Conservation (phyloP, 495 filamentous ascomycete species). For the Thozetella sp. region DNA sequence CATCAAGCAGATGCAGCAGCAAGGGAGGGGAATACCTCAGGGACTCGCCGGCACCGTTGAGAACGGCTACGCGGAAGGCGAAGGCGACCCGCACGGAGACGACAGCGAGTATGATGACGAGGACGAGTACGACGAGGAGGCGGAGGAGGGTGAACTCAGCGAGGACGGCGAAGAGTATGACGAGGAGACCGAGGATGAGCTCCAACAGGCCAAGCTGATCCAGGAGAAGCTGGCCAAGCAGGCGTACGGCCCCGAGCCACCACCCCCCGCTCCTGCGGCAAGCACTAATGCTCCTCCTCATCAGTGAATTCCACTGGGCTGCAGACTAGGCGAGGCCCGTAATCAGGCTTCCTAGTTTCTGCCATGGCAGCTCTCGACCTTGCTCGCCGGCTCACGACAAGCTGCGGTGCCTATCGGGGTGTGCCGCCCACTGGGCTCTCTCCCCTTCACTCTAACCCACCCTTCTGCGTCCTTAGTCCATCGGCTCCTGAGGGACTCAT, state of each 20-base stretch:
- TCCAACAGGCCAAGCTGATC: slow-evolving; percentile 26
- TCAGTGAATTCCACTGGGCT: neutral
- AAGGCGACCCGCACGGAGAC: slow-evolving; percentile 62
- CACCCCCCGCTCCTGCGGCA: slow-evolving; percentile 53
- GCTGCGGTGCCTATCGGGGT: no score
- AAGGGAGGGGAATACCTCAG: slow-evolving; percentile 72
- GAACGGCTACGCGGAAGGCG: slow-evolving; percentile 43
- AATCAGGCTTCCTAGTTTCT: slow-evolving; percentile 25
- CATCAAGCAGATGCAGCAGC: slow-evolving; percentile 91
- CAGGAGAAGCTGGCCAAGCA: slow-evolving; percentile 44
- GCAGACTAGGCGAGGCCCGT: slow-evolving; percentile 11
- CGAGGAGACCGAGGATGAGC: slow-evolving; percentile 64
- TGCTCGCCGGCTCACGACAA: no score
- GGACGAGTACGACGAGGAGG: slow-evolving; percentile 60
- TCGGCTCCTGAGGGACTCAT: neutral
- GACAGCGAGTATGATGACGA: slow-evolving; percentile 80
- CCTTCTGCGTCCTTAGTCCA: neutral
- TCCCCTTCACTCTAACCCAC: neutral
- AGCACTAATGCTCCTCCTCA: slow-evolving; percentile 23
- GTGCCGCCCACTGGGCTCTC: no score
- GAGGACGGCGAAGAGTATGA: slow-evolving; percentile 56
- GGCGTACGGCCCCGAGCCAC: slow-evolving; percentile 52
- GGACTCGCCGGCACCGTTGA: slow-evolving; percentile 59
- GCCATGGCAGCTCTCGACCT: no score
- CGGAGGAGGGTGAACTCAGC: slow-evolving; percentile 49